Evolutionary conservation across 768 basidiomycete genomes (phyloP), one percentile per base, ranked within the genome.

Genomic region (Mycena latifolia): DNA sequence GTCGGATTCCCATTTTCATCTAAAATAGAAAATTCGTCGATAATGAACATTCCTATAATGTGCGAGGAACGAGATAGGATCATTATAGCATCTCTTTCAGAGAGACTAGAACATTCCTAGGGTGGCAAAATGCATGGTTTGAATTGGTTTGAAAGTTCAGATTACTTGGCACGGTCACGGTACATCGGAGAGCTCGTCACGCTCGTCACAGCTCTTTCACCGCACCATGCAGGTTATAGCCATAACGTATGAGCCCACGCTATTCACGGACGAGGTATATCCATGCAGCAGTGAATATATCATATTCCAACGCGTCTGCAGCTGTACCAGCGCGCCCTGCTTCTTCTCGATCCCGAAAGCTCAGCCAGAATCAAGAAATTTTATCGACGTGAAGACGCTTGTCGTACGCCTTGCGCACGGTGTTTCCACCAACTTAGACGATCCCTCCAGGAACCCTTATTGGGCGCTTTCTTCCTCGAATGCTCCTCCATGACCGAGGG

Each of bases 21-120:
- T 52, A 79, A 71, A 72, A 88, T 91, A 4, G 84, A 82, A 71
- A 95, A 92, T 66, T 90, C 85, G 76, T 98, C 95, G 71, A 96
- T 86, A 72, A 98, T 96, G 80, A 96, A 96, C 87, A 95, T 88
- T 9, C 95, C 33, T 35, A 14, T 35, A 35, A 6, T 14, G 14
- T n/a, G 33, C 8, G 33, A 35, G 33, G 14, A 35, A 35, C 33
- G 33, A 35, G 33, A 6, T 6, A 14, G 14, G 6, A 35, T 35
- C 33, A 35, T 35, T 35, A 35, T 35, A 6, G 33, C 33, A 14
- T 35, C 33, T 6, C n/a, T 35, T 35, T 14, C 14, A 35, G 33
- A 35, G 33, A 35, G 8, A 6, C 6, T 35, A 35, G 80, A 96
- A 96, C 87, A 95, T 88, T 10, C 95, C 95, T 28, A 95, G 81